Conservation (phyloP, 2,329 filamentous ascomycete species). For the Lasiodiplodia citricola region DNA sequence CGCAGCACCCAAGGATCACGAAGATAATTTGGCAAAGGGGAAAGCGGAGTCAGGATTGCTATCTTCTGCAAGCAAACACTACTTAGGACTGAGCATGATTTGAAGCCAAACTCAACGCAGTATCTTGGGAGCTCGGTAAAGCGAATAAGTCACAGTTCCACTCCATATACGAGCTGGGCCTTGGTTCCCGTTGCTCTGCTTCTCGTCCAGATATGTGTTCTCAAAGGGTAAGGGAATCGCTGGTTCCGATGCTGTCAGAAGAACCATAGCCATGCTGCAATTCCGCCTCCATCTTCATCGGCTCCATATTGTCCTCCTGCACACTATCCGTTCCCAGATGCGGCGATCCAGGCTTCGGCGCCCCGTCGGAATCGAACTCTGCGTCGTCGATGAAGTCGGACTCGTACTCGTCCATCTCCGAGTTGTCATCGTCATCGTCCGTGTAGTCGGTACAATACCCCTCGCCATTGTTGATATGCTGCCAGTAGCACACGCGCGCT, state of each 20-base stretch:
- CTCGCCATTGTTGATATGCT: neutral
- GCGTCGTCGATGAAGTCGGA: conserved; percentile 3
- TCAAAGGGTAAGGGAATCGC: neutral
- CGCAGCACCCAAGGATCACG: neutral
- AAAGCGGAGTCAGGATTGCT: neutral
- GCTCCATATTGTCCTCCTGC: neutral
- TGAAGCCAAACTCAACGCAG: neutral
- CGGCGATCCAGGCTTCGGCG: neutral
- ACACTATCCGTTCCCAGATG: neutral
- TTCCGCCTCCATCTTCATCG: neutral
- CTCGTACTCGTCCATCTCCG: conserved; percentile 1
- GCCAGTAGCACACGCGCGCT: neutral
- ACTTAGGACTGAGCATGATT: neutral
- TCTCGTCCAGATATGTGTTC: neutral
- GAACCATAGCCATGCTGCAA: too few relatives aligned
- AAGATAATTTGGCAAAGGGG: neutral
- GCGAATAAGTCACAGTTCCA: neutral
- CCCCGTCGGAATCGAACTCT: neutral
- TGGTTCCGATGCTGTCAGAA: neutral
- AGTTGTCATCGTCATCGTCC: neutral
- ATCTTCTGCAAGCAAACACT: neutral
- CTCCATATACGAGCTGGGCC: neutral
- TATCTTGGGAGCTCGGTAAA: neutral
- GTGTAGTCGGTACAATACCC: neutral
- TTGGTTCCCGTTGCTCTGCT: neutral